Evolutionary conservation across 1,139 yeast species (phyloP).

Genomic region (Hyphopichia khmerensis): DNA sequence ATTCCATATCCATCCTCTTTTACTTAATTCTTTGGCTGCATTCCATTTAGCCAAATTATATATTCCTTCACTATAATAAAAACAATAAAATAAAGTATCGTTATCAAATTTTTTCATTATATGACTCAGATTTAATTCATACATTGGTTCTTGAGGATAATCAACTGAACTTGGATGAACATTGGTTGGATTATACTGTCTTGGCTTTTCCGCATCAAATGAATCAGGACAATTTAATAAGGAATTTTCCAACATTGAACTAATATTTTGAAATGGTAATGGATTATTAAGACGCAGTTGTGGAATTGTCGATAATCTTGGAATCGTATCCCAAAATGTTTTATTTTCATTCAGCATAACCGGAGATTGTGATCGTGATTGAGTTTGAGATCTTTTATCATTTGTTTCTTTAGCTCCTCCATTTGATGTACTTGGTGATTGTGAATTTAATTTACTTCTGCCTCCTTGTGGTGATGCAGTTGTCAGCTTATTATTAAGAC

Average conservation of each 20-base stretch:
- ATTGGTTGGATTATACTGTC: constrained; percentile 72
- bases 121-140: constrained; percentile 49
- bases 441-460: constrained; percentile 1
- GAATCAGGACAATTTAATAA: constrained; percentile 92
- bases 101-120: constrained; percentile 74
- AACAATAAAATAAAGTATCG: constrained; percentile 89
- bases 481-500: constrained; percentile 26
- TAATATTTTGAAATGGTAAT: constrained; percentile 55
- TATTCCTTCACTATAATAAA: constrained; percentile 65
- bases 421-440: constrained; percentile 3
- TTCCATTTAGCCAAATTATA: constrained; percentile 57
- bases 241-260: constrained; percentile 67
- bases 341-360: constrained; percentile 13
- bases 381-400: neutral
- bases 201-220: constrained; percentile 83
- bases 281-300: constrained; percentile 46
- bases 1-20: constrained; percentile 88
- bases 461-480: constrained; percentile 19
- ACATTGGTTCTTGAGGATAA: constrained; percentile 89
- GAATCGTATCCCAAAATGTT: constrained; percentile 31
- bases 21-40: constrained; percentile 79
- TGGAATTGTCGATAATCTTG: constrained; percentile 29
- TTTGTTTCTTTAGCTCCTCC: constrained; percentile 4
- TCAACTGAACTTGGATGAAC: constrained; percentile 90
- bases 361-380: constrained; percentile 16